A percentile compares a stretch with the other conserved stretches of the same genome.
Conservation (phyloP, 2,329 filamentous ascomycete species). For the Colletotrichum trifolii region DNA sequence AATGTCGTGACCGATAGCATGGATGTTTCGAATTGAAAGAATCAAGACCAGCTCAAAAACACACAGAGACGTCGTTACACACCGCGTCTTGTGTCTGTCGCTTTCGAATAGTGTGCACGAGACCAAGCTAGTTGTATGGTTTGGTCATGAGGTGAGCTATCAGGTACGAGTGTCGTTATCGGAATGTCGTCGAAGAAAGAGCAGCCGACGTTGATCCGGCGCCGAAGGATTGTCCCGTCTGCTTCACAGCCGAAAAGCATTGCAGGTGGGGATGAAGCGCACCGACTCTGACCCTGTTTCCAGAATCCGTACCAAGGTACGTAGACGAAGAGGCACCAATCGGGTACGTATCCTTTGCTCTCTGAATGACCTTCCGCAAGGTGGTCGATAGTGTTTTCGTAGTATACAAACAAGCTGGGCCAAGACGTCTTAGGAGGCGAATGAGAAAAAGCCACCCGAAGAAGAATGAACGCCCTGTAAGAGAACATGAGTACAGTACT, state of each 20-base stretch:
- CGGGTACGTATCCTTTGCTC: background rate
- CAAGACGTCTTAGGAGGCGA: too few relatives aligned
- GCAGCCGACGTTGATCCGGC: constrained; percentile 34
- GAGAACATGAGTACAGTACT: too few relatives aligned
- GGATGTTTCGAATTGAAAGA: constrained; percentile 1
- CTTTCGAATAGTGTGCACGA: background rate
- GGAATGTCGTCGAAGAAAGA: constrained; percentile 33
- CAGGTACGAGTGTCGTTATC: constrained; percentile 21
- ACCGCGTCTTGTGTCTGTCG: background rate
- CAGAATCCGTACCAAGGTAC: too few relatives aligned
- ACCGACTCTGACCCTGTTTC: constrained; percentile 10
- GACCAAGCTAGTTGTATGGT: background rate
- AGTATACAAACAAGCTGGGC: too few relatives aligned
- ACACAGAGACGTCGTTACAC: background rate
- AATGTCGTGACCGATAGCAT: constrained; percentile 31
- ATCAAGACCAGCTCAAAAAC: background rate
- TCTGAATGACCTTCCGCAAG: background rate
- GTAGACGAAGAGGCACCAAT: background rate
- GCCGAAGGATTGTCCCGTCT: constrained; percentile 27
- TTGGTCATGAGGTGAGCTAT: constrained; percentile 21
- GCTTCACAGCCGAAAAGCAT: constrained; percentile 31
- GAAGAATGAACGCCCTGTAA: too few relatives aligned
- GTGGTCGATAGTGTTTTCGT: background rate
- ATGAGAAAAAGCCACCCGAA: too few relatives aligned
- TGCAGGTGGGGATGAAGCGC: background rate